Base-by-base conservation (phyloP, 2,329 filamentous ascomycete species). In the Sporothrix brunneoviolacea region DNA sequence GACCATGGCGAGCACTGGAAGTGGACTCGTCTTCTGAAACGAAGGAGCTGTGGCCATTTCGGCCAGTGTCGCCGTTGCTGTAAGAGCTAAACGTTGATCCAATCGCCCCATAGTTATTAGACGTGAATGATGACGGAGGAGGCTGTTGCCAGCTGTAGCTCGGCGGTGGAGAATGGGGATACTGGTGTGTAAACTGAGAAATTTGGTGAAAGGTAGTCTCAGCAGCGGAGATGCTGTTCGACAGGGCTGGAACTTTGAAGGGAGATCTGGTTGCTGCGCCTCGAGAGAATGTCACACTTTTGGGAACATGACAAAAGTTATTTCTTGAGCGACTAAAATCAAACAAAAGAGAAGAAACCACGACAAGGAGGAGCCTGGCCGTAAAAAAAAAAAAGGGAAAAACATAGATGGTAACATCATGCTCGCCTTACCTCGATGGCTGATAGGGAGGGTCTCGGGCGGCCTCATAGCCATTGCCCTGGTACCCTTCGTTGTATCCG, bases 221-320 rank as follows among this genome's bases (percentile, higher is more conserved):
- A 12, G 33, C 19, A 24, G 68, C 59, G 53, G 70, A 70, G 48
- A 68, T 58, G 51, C 67, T 61, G 50, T 76, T 60, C 52, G 57
- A 55, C 42, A 50, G 13, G 15, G 52, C 9, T n/a, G 55, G 39
- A 2, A 39, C 36, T 2, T 52, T 48, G 44, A 54, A 53, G 12
- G 55, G 51, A 5, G 53, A 51, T 2, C 47, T n/a, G 2, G 61
- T 54, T 49, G 65, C 62, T 55, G 62, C 62, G 51, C 62, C 63
- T 57, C 62, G 58, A 40, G 69, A 61, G 59, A 74, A 74, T 52
- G 67, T 68, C 61, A 71, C 65, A 62, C 73, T 77, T 70, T 57
- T 57, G 52, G 55, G n/a, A n/a, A n/a, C n/a, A n/a, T n/a, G n/a
- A n/a, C n/a, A n/a, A n/a, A n/a, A n/a, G n/a, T n/a, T n/a, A n/a